phyloP scores from a whole-genome alignment of 2,329 filamentous ascomycete genomes.

The Phoma sp. region DNA sequence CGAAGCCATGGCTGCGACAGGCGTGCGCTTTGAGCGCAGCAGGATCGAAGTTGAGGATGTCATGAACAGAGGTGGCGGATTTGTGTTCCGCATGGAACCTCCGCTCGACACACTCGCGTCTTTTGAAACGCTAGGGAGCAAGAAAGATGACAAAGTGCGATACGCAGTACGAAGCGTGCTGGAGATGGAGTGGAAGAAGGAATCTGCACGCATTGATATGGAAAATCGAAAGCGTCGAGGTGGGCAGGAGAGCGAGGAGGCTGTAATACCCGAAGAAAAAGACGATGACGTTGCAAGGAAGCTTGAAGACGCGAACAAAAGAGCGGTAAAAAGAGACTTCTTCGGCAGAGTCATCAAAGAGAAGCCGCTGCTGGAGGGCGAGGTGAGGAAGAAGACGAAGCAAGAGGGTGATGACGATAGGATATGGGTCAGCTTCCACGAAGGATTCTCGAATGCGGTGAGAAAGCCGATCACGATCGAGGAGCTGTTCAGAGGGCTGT shows the following conservation, averaged over 20 bases:
- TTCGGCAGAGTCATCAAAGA: constrained; percentile 75
- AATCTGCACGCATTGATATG: constrained; percentile 70
- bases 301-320: constrained; percentile 30
- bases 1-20: constrained; percentile 80
- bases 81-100: constrained; percentile 95
- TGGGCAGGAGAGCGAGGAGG: constrained; percentile 33
- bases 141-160: constrained; percentile 74
- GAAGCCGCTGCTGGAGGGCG: constrained; percentile 49
- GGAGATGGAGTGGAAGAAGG: constrained; percentile 84
- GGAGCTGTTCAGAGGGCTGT: constrained; percentile 76
- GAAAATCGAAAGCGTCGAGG: constrained; percentile 66
- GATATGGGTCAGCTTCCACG: constrained; percentile 88
- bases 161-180: constrained; percentile 93
- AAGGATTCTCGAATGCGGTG: constrained; percentile 91
- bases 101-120: constrained; percentile 78
- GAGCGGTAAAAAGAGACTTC: constrained; percentile 75
- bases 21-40: constrained; percentile 80
- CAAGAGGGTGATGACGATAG: constrained; percentile 58
- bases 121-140: constrained; percentile 70
- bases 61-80: constrained; percentile 60
- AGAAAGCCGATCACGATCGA: constrained; percentile 82
- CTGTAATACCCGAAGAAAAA: constrained; percentile 22
- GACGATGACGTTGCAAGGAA: constrained; percentile 28
- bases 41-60: constrained; percentile 74
- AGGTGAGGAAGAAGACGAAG: constrained; percentile 51